phyloP scores from a whole-genome alignment of 2,329 filamentous ascomycete genomes.

The Saccharata proteae region DNA sequence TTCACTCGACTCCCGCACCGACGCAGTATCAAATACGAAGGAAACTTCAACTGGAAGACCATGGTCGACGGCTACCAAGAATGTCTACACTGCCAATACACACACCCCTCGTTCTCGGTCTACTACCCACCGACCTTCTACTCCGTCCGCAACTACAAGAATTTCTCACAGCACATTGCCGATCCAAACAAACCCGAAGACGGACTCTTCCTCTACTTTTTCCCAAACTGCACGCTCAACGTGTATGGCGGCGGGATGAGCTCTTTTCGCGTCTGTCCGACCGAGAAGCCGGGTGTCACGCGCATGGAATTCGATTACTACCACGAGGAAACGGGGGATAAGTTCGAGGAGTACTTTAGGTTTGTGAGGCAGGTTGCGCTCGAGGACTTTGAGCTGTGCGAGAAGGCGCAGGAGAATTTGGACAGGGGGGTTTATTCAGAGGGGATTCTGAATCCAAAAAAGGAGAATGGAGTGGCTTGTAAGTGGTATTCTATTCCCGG shows the following conservation, averaged over 20 bases:
- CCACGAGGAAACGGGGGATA: slow-evolving; percentile 37
- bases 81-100: slow-evolving; percentile 47
- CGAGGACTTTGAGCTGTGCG: slow-evolving; percentile 46
- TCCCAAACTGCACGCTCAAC: slow-evolving; percentile 44
- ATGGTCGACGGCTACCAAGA: slow-evolving; percentile 50
- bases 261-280: slow-evolving; percentile 43
- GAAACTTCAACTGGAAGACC: slow-evolving; percentile 48
- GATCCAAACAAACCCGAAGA: slow-evolving; percentile 41
- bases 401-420: slow-evolving; percentile 43
- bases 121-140: slow-evolving; percentile 45
- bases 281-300: slow-evolving; percentile 35
- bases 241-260: slow-evolving; percentile 48
- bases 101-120: slow-evolving; percentile 43
- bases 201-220: slow-evolving; percentile 46
- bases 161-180: slow-evolving; percentile 45
- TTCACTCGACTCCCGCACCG: slow-evolving; percentile 42
- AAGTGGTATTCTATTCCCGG: slow-evolving; percentile 13
- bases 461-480: slow-evolving; percentile 45
- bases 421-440: slow-evolving; percentile 42
- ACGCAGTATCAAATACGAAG: slow-evolving; percentile 42
- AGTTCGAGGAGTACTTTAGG: slow-evolving; percentile 44
- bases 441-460: slow-evolving; percentile 43
- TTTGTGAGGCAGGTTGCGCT: slow-evolving; percentile 45
- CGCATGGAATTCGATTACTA: slow-evolving; percentile 51
- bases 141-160: slow-evolving; percentile 40